Evolutionary conservation across 345 rosid genomes (phyloP), one percentile per base, ranked within the genome.

Genomic region (Mallotus nudiflorus): DNA sequence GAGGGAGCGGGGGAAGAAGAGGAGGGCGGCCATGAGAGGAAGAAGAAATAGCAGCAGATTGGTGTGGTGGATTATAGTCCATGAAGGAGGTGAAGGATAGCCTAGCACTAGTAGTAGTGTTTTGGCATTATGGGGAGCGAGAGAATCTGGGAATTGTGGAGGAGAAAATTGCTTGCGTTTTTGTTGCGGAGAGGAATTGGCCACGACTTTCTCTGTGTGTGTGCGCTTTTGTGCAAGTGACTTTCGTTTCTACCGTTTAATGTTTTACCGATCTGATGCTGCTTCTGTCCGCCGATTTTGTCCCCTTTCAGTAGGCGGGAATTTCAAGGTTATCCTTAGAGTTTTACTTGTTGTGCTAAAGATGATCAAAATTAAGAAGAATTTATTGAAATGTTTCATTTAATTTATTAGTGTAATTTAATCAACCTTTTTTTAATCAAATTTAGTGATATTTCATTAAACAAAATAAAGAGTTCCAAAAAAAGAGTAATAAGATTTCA

Each of bases 21-120:
- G 62, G n/a, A 87, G 77, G 93, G 87, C 87, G 70, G 87, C 80
- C 95, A 88, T 88, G 72, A 63, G 49, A 44, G 74, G 51, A 58
- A 56, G 35, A 48, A 1, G 60, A 57, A 68, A 8, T 29, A 69
- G 53, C 27, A 49, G 22, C 53, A 13, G 63, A 40, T 59, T 25
- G 24, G 20, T 5, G 19, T 40, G 18, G 12, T 14, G 5, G 28
- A 9, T 20, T 3, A 10, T 46, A 16, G 74, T 81, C 88, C 88
- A 85, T 82, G 57, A 70, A 79, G 60, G 48, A 25, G 40, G 52
- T 44, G 9, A 57, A 20, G 22, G 59, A 35, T n/a, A n/a, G n/a
- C n/a, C n/a, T n/a, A 54, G 49, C 15, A 39, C 39, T 20, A 42
- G 45, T n/a, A 6, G 25, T 25, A 28, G n/a, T 1, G 20, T n/a